Base-by-base conservation (phyloP, 2,329 filamentous ascomycete species). In the Dothistroma septosporum region DNA sequence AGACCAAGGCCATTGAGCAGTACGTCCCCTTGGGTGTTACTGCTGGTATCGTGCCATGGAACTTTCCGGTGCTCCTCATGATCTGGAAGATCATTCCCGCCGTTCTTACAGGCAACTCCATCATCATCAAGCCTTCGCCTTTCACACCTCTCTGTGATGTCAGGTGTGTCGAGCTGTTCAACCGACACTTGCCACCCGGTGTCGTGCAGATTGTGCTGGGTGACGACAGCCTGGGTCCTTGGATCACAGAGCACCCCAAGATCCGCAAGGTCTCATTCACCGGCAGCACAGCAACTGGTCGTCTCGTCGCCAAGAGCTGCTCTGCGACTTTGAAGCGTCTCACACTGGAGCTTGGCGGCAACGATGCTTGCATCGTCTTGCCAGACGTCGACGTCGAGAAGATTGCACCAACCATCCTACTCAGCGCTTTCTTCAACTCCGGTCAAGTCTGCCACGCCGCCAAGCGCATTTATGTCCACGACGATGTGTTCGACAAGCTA, bases 81-180 rank as follows among this genome's bases (percentile, higher is more conserved):
- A 75, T 72, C 35, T 70, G 65, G 72, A 87, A 88, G 72, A 74
- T 85, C 24, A 84, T 82, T 2, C 84, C 85, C 0, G 85, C 85
- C 0, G 74, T 88, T 19, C 83, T 82, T 0, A 82, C 82, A 0
- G 85, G 85, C 0, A 85, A 85, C 69, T 79, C 79, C 24, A 80
- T 87, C 44, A 73, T 88, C 1, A 70, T 87, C 37, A 88, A 88
- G 74, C 82, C 83, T 12, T 84, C 82, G 61, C 85, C 88, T 74
- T 80, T 85, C 66, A 83, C 85, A 0, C 86, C 86, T 0, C 71
- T 88, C 56, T 83, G 83, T 2, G 82, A 82, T 10, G 24, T 55
- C 22, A 61, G 32, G 64, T 74, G 28, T 76, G 74, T 6, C 67
- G 70, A 19, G 62, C 79, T 2, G 80, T 91, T 62, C 66, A 72